Base-by-base conservation (phyloP, 305 asterid species). In the Caryopteris hybrid region DNA sequence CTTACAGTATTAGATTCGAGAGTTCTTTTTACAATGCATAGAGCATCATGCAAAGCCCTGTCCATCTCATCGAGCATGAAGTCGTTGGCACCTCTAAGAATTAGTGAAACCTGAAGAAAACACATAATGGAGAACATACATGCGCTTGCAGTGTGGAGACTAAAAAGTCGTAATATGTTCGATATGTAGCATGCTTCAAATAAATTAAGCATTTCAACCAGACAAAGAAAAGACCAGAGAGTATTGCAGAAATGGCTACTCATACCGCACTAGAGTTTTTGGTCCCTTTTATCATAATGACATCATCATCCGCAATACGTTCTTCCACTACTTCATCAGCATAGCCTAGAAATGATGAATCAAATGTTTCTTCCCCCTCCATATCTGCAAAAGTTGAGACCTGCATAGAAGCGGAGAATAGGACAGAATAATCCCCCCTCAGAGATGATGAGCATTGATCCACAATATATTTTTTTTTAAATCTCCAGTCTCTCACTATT, bases 321-420 rank as follows among this genome's bases (percentile, higher is more conserved):
- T 95, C 98, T 78, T 95, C 99, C 75, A 85, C 95, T 54, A 95
- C 99, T 83, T 95, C 99, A 72, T 91, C 99, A 54, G 99, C 98
- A 48, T 69, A 75, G 69, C 99, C 99, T 43, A 95, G 84, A 71
- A 89, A 64, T 60, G 99, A 89, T 23, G 97, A 62, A 80, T 95
- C 99, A 72, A 89, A 89, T 60, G 99, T 88, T 86, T 95, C 99
- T 42, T 89, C 99, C 59, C 99, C 99, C 85, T 91, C 99, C 96
- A 89, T 91, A 76, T 91, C 99, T 1, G 99, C 99, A 74, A 95
- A 91, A 8, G 98, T 91, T 27, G 97, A 94, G 51, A 94, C 96
- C 97, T 91, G 81, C 22, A 75, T 3, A 22, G 20, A 48, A 74
- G 68, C 41, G 58, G 45, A 22, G 29, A 62, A 63, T 29, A 62